Conservation (phyloP, 768 basidiomycete species). For the Scleroderma citrinum region DNA sequence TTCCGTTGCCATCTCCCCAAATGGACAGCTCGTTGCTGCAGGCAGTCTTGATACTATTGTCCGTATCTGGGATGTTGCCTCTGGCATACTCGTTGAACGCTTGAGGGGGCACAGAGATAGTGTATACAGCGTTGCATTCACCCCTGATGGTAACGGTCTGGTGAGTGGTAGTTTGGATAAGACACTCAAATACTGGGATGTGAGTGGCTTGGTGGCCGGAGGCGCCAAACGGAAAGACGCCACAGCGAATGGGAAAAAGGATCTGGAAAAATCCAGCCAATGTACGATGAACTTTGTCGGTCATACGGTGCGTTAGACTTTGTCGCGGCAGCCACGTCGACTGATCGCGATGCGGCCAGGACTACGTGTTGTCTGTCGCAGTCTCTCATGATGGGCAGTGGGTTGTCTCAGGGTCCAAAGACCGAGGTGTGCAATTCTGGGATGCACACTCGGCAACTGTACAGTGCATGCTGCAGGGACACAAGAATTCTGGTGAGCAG, state of each 20-base stretch:
- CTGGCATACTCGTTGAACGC: slow-evolving; percentile 61
- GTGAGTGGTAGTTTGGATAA: slow-evolving; percentile 91
- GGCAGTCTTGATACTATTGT: slow-evolving; percentile 74
- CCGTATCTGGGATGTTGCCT: slow-evolving; percentile 72
- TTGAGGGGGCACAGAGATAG: slow-evolving; percentile 77
- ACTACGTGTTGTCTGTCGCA: slow-evolving; percentile 68
- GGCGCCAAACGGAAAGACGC: slow-evolving; percentile 27
- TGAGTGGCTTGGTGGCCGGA: slow-evolving; percentile 33
- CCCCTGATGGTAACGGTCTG: slow-evolving; percentile 81
- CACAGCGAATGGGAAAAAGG: slow-evolving; percentile 42
- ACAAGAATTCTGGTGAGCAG: slow-evolving; percentile 58
- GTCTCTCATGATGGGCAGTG: slow-evolving; percentile 90
- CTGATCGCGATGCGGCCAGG: slow-evolving; percentile 30
- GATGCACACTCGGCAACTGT: slow-evolving; percentile 72
- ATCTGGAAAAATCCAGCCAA: slow-evolving; percentile 41
- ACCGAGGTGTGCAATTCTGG: slow-evolving; percentile 94
- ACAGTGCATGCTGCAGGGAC: slow-evolving; percentile 87
- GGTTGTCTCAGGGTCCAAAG: slow-evolving; percentile 95
- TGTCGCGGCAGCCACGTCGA: background rate
- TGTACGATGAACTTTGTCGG: slow-evolving; percentile 86
- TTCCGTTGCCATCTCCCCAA: slow-evolving; percentile 72
- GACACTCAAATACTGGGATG: slow-evolving; percentile 85
- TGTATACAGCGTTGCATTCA: slow-evolving; percentile 89
- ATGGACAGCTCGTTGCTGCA: slow-evolving; percentile 59
- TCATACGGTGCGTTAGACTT: slow-evolving; percentile 59